Base-by-base conservation (phyloP, 1,284 basidiomycete genomes). In the Leccinum subrobustum region DNA sequence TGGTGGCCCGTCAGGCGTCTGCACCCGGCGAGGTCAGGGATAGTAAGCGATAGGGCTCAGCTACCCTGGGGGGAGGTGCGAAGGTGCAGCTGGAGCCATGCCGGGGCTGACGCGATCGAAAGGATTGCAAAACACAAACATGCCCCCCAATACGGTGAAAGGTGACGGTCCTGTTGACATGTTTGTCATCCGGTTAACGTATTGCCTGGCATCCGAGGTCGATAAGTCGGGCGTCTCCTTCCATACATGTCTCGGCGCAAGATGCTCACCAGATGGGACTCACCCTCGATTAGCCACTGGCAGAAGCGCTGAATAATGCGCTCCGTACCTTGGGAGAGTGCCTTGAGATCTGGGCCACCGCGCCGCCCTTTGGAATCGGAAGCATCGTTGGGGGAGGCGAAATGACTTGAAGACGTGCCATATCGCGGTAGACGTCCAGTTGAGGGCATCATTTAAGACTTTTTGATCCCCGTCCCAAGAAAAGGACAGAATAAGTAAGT, bases 381-480 rank as follows among this genome's bases (percentile, higher is more conserved):
- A 67, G 56, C 44, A 25, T 20, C 1, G n/a, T 27, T 60, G 48
- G 48, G 52, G 66, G 67, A 71, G 56, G 69, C 68, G 69, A 68
- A 71, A 64, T 70, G 67, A 60, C 4, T 9, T 33, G 51, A 1
- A 39, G 11, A 44, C 14, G 53, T 66, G 56, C 56, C 61, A 58
- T n/a, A 61, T 64, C 54, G 27, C n/a, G 52, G 63, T 29, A n/a
- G 18, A 9, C 27, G 14, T 50, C 27, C 23, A 57, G 51, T 42
- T n/a, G 29, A 2, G 29, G 39, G 23, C n/a, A 37, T 39, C 35
- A 44, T 42, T 57, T 54, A 33, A 25, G 1, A 50, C 2, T 37
- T 58, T 61, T 57, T 71, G 70, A 71, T 70, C 69, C 68, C 67
- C 69, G 67, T 68, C 65, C 47, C 0, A 44, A 47, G 23, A 50